Base-by-base conservation (phyloP, 495 filamentous ascomycete species). In the Tuber indicum region DNA sequence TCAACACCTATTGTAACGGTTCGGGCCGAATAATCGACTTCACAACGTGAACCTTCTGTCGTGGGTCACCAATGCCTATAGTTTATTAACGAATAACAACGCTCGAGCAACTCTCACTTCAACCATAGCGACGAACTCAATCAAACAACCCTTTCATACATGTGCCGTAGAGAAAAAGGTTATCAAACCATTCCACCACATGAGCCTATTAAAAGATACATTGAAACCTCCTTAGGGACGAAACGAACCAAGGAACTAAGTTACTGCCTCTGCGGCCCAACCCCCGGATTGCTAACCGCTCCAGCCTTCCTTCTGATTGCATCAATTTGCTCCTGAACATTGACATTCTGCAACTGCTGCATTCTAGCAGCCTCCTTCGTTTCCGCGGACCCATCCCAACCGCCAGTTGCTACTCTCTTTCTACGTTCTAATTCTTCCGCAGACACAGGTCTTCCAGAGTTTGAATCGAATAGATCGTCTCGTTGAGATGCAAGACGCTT, bases 401-500 rank as follows among this genome's bases (percentile, higher is more conserved):
- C 81, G n/a, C 82, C 82, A 58, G 87, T 84, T 12, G 90, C 91
- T 14, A 89, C 89, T 81, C 89, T 91, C 87, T 96, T 97, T 81
- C 92, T 87, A 76, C 94, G 86, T 52, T 89, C 90, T 77, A 88
- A 87, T 85, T 97, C 94, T 81, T 96, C 94, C 72, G 91, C 91
- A 0, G 88, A 85, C 46, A 93, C 85, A 26, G 89, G 85, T 81
- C 91, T 87, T 2, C 92, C 92, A 0, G 91, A 90, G 36, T 88
- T 87, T 6, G 87, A 87, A 81, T 99, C 94, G 83, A 97, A 98
- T n/a, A 98, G 88, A 83, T 99, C 96, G 78, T 88, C 91, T 46
- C 96, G 89, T 83, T 97, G 93, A 74, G 91, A 93, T n/a, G 95
- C 94, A 44, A 98, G 88, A n/a, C 96, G 92, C 86, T 98, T 98